Conservation (phyloP, 2,329 filamentous ascomycete genomes). For the Aspergillus caelatus region DNA sequence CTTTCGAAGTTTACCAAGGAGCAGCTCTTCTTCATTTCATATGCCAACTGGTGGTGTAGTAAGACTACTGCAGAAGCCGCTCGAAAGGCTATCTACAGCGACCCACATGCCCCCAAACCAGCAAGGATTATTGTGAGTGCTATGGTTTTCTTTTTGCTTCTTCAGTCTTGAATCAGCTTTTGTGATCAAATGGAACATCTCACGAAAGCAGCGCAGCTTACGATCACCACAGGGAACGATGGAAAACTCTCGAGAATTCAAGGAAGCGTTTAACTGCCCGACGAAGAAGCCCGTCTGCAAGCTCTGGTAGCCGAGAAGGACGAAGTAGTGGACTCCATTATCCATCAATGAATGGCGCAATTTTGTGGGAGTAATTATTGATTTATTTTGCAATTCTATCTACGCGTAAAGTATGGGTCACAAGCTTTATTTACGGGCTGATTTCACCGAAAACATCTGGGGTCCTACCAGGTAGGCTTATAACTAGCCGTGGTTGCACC, state of each 20-base stretch:
- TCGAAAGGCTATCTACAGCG: constrained; percentile 60
- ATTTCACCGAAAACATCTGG: too few relatives aligned
- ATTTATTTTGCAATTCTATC: not conserved
- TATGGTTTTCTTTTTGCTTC: not conserved
- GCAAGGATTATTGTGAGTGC: constrained; percentile 56
- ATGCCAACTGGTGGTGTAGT: constrained; percentile 67
- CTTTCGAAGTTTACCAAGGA: constrained; percentile 66
- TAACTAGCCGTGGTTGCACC: not conserved
- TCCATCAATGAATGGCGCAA: not conserved
- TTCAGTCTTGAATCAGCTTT: not conserved
- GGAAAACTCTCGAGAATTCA: constrained; percentile 69
- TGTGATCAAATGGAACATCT: not conserved
- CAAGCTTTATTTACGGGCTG: not conserved
- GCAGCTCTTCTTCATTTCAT: constrained; percentile 71
- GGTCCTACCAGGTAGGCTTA: not conserved
- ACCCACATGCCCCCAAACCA: constrained; percentile 67
- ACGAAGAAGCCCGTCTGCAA: constrained; percentile 69
- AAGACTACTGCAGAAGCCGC: constrained; percentile 63
- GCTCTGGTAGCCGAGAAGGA: constrained; percentile 59
- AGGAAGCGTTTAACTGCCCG: constrained; percentile 67
- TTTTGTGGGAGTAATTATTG: too few relatives aligned
- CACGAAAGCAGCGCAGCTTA: constrained; percentile 16
- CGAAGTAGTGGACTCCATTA: not conserved
- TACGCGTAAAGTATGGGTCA: not conserved
- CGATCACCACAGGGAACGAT: constrained; percentile 55